Evolutionary conservation across 2,329 filamentous ascomycete species (phyloP), one percentile per base, ranked within the genome.

Genomic region (Pseudocercospora macadamiae): DNA sequence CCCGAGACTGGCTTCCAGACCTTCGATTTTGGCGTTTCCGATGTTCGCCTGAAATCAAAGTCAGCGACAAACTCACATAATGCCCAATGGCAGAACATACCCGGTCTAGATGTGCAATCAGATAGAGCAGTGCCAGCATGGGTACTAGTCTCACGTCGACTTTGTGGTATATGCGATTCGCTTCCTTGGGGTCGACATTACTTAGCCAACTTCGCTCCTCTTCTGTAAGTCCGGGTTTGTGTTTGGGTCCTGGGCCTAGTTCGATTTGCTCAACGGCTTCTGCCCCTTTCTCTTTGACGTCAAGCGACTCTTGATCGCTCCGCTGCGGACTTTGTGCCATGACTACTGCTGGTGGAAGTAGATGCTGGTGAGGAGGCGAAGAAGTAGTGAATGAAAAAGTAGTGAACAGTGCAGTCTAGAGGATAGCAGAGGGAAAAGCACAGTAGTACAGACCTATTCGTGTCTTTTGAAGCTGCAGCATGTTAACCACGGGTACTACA

Each of bases 1-100:
- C 6, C 75, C 61, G 7, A 83, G 71, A 25, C 82, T 79, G 14
- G 69, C 68, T 2, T 76, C 76, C 8, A 83, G 70, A n/a, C 80
- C 78, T 59, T 80, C 80, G 28, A 81, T 76, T 55, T 82, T 80
- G 4, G 81, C 81, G 60, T 83, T 83, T 21, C 76, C 74, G 42
- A 83, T 83, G 63, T 83, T 83, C 56, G 82, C 80, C 56, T 77
- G 74, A 5, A 18, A 3, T 16, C 8, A 7, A 28, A 7, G 37
- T 28, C 25, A 26, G 47, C 25, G 32, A n/a, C n/a, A n/a, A n/a
- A n/a, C n/a, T n/a, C n/a, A n/a, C n/a, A n/a, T n/a, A n/a, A n/a
- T n/a, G n/a, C n/a, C n/a, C 10, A 51, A 18, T 2, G 14, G 2
- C 3, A 3, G 3, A 16, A 16, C 54, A n/a, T 44, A 55, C 57